These are phyloP conservation scores for Eucalyptus curtisii DNA, from an alignment of 345 rosid species.

Conservation along the genomic window DNA sequence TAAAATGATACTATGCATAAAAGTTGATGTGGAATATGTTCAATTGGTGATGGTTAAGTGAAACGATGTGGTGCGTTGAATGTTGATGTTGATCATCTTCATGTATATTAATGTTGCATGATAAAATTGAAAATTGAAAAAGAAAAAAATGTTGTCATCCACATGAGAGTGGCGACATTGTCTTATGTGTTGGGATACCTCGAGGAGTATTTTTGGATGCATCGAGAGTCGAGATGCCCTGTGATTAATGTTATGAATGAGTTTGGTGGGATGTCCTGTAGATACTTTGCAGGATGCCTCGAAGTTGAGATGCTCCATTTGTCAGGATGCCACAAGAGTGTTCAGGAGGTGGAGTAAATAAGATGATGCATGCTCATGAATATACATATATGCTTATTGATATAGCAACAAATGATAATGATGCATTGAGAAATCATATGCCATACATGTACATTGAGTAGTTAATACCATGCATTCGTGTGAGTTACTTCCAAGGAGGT, in stretches of 20 bases:
- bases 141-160: too few relatives aligned
- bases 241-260: accelerated
- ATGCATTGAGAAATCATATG: accelerated
- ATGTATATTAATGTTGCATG: neutral
- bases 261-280: accelerated
- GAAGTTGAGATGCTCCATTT: accelerated
- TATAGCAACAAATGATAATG: accelerated
- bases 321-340: accelerated
- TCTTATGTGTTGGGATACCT: accelerated
- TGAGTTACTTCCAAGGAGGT: neutral
- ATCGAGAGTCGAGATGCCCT: accelerated
- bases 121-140: accelerated
- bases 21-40: neutral
- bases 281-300: accelerated
- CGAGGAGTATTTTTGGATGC: accelerated
- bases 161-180: accelerated
- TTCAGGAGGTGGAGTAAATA: accelerated
- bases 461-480: accelerated
- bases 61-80: neutral
- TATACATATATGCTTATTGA: accelerated
- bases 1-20: neutral
- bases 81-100: neutral
- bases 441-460: accelerated
- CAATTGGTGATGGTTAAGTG: neutral
- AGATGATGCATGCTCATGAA: accelerated